Evolutionary conservation across 352 stramenopile genomes (phyloP), one percentile per base, ranked within the genome.

Genomic region (Plasmopara viticola): DNA sequence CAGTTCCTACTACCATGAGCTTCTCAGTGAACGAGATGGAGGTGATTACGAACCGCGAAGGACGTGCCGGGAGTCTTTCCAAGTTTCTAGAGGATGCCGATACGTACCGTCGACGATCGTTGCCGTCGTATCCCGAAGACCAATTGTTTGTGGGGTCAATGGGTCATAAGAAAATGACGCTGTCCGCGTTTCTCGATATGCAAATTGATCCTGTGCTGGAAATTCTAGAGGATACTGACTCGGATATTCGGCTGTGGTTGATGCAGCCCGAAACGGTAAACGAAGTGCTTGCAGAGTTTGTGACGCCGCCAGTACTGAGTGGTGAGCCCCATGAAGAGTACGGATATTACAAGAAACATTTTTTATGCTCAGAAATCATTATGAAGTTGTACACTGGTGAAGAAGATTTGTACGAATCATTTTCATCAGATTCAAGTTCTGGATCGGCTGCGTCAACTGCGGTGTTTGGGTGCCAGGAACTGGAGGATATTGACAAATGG

Each of bases 381-480:
- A 94, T 94, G 84, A 90, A 90, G 56, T 68, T 94, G 5, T 94
- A 94, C 66, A 92, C 84, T 18, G 84, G 84, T 30, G 84, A 94
- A 47, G 84, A 94, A 35, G 84, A 94, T 45, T 49, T 94, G 53
- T 94, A 94, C 64, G 80, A 94, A 51, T 94, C 84, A 13, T 94
- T 94, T 50, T 91, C 80, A 35, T 90, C 78, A 0, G 80, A 89
- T 53, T 90, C 80, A 13, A 88, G 77, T 31, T 86, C 75, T 1
- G 84, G 81, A 0, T 94, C 84, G 0, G 70, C 72, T 2, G 68
- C 72, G 13, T 69, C 72, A 2, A 84, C 69, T 4, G 73, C 82
- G 0, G 80, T 90, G 6, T 94, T 94, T 58, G 84, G 84, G 18
- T 94, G 84, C 50, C 78, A 90, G 44, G 79, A 90, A 17, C 52